Evolutionary conservation across 2,329 filamentous ascomycete genomes (phyloP).

Genomic region (Ophiostoma sp.): DNA sequence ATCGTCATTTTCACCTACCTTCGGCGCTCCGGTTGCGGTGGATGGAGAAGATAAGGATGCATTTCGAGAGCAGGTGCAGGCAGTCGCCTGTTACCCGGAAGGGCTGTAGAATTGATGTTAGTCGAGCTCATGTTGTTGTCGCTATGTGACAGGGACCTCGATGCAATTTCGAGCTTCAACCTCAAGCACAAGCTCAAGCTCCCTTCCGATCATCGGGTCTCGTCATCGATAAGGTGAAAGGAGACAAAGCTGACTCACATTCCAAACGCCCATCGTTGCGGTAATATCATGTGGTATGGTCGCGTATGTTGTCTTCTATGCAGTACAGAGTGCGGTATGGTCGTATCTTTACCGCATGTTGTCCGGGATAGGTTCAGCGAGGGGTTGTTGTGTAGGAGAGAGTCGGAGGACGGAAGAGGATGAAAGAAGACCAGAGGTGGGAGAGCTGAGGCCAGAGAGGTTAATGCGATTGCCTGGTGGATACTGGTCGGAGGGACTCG

Average conservation of each 20-base stretch:
- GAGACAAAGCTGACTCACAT: constrained; percentile 2
- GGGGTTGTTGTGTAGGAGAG: not conserved
- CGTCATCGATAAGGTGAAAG: not conserved
- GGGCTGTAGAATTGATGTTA: constrained; percentile 42
- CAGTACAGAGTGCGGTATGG: not conserved
- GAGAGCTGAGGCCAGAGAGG: not conserved
- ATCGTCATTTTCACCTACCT: constrained; percentile 48
- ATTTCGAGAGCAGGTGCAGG: constrained; percentile 82
- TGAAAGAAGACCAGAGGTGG: not conserved
- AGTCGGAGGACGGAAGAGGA: not conserved
- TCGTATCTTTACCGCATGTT: not conserved
- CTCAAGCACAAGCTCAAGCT: not conserved
- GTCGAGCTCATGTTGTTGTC: not conserved
- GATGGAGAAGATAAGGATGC: constrained; percentile 87
- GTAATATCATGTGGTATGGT: not conserved
- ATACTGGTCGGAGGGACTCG: not conserved
- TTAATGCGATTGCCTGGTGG: constrained; percentile 6
- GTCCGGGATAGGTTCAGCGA: not conserved
- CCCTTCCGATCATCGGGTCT: not conserved
- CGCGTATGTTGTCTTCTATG: not conserved
- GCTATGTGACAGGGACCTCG: too few relatives aligned
- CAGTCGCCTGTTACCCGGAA: constrained; percentile 81
- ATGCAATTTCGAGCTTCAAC: not conserved
- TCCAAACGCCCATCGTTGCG: constrained; percentile 22
- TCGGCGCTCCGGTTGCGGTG: constrained; percentile 85